A percentile compares a stretch with the other conserved stretches of the same genome.
phyloP scores from a whole-genome alignment of 2,329 filamentous ascomycete species.

The Cephalotrichum gorgonifer region DNA sequence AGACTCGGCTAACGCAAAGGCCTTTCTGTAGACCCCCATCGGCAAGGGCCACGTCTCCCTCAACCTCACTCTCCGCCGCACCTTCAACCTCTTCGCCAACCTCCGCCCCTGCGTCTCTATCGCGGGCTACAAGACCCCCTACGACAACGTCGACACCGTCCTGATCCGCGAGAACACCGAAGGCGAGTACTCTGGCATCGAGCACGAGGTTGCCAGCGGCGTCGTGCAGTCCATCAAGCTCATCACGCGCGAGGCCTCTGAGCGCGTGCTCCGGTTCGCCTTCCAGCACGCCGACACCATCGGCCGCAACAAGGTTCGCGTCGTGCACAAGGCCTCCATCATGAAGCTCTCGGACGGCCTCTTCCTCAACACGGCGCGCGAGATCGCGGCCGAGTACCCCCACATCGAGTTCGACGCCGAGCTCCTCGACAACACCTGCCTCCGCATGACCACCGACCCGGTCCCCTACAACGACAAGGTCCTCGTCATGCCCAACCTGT shows the following conservation, averaged over 20 bases:
- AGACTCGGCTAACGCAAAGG: too few species aligned
- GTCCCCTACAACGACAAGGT: slow-evolving; percentile 98
- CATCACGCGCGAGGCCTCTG: slow-evolving; percentile 88
- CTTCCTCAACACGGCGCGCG: slow-evolving; percentile 78
- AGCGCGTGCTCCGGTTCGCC: slow-evolving; percentile 92
- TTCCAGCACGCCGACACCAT: slow-evolving; percentile 96
- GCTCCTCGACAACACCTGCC: slow-evolving; percentile 96
- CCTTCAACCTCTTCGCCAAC: slow-evolving; percentile 99
- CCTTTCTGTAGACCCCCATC: slow-evolving; percentile 61
- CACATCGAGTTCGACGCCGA: slow-evolving; percentile 94
- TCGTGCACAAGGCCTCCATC: slow-evolving; percentile 99
- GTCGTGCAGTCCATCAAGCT: slow-evolving; percentile 99
- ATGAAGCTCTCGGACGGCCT: slow-evolving; percentile 99
- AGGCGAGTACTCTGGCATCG: slow-evolving; percentile 98
- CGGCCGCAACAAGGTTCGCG: slow-evolving; percentile 89
- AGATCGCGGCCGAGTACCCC: slow-evolving; percentile 92
- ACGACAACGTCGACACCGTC: slow-evolving; percentile 93
- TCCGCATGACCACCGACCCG: slow-evolving; percentile 97
- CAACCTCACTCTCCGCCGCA: slow-evolving; percentile 95
- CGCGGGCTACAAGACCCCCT: slow-evolving; percentile 95
- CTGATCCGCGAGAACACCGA: slow-evolving; percentile 99
- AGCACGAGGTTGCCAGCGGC: slow-evolving; percentile 95
- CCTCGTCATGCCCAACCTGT: slow-evolving; percentile 94
- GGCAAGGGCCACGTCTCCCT: slow-evolving; percentile 99
- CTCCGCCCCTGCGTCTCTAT: slow-evolving; percentile 95